phyloP scores from a whole-genome alignment of 2,329 filamentous ascomycete genomes.

The Calycina herbarum region DNA sequence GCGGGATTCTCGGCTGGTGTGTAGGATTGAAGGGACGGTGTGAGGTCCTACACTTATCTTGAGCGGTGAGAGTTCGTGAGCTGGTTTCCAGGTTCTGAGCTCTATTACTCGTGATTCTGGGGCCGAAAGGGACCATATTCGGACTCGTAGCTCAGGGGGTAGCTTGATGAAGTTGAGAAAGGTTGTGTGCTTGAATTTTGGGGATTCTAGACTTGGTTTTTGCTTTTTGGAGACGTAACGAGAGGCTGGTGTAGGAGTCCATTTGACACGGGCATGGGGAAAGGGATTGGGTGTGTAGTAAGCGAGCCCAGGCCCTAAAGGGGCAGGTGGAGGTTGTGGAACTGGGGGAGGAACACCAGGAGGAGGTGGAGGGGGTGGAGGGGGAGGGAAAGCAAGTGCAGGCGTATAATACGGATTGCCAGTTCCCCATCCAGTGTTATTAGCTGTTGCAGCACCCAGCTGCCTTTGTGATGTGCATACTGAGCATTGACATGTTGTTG shows the following conservation, averaged over 20 bases:
- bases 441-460: not conserved
- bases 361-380: not conserved
- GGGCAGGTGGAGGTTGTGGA: constrained; percentile 4
- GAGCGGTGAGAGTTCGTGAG: constrained; percentile 18
- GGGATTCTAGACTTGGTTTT: not conserved
- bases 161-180: constrained; percentile 27
- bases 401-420: not conserved
- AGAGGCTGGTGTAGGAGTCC: constrained; percentile 15
- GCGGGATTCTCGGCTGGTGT: constrained; percentile 25
- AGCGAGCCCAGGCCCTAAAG: not conserved
- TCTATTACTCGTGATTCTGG: constrained; percentile 23
- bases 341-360: constrained; percentile 3
- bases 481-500: constrained; percentile 8
- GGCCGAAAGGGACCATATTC: constrained; percentile 27
- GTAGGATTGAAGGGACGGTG: constrained; percentile 21
- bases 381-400: not conserved
- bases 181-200: not conserved
- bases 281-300: constrained; percentile 9
- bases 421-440: not conserved
- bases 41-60: constrained; percentile 23
- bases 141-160: constrained; percentile 28
- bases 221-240: not conserved
- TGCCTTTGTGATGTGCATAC: constrained; percentile 9
- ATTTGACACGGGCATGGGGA: constrained; percentile 18
- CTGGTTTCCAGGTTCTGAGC: constrained; percentile 25